Conservation (phyloP, 371 early-diverging fungal genomes). For the Entomophthora muscae region DNA sequence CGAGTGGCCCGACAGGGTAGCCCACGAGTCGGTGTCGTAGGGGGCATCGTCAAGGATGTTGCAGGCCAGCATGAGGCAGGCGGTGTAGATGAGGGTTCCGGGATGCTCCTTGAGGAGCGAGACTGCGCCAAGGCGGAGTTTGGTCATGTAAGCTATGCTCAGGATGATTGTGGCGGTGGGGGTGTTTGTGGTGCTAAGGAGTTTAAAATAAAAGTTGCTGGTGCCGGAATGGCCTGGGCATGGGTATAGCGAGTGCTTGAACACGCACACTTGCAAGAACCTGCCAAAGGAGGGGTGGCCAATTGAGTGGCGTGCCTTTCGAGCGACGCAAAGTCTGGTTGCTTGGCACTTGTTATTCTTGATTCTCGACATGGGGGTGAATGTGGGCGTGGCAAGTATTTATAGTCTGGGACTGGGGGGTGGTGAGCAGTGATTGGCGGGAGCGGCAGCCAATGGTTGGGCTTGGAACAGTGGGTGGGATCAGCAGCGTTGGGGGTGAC, state of each 20-base stretch:
- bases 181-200: background rate
- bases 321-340: background rate
- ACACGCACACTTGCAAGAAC: background rate
- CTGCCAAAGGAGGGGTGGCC: background rate
- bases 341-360: background rate
- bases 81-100: background rate
- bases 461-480: background rate
- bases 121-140: background rate
- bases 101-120: background rate
- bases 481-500: background rate
- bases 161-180: background rate
- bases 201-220: background rate
- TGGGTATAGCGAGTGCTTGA: background rate
- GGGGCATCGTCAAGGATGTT: background rate
- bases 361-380: background rate
- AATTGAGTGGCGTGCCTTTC: background rate
- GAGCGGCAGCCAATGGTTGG: background rate
- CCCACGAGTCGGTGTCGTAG: background rate
- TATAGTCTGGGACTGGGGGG: background rate
- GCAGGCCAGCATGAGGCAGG: background rate
- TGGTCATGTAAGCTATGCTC: background rate
- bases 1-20: background rate
- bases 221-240: background rate
- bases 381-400: background rate
- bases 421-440: too few species aligned